phyloP scores from a whole-genome alignment of 2,329 filamentous ascomycete genomes.

The Sodiomyces alkalinus region DNA sequence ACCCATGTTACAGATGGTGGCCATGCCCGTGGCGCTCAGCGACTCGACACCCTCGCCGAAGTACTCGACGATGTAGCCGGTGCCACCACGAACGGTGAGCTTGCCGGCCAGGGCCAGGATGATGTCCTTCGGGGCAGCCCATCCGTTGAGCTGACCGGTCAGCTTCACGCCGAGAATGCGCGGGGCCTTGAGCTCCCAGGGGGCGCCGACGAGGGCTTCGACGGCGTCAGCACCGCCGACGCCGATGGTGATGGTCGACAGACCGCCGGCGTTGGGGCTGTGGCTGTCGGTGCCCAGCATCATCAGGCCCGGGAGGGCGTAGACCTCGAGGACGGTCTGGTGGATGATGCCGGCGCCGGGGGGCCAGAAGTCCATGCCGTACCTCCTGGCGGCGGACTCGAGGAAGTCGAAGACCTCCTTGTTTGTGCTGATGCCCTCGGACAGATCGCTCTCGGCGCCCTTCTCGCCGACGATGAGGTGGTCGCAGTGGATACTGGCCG shows the following conservation, averaged over 20 bases:
- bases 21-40: constrained; percentile 84
- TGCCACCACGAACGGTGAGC: constrained; percentile 85
- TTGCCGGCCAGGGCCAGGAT: constrained; percentile 81
- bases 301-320: constrained; percentile 92
- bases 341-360: constrained; percentile 92
- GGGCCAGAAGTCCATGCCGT: constrained; percentile 92
- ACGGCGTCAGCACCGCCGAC: constrained; percentile 96
- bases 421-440: constrained; percentile 75
- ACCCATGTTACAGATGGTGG: constrained; percentile 82
- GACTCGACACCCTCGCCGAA: constrained; percentile 80
- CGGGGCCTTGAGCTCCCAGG: constrained; percentile 95
- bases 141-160: constrained; percentile 70
- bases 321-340: constrained; percentile 96
- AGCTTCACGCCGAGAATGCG: constrained; percentile 77
- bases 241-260: constrained; percentile 88
- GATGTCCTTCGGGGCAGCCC: constrained; percentile 90
- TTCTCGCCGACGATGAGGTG: constrained; percentile 95
- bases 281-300: constrained; percentile 98
- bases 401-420: constrained; percentile 97
- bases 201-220: constrained; percentile 87
- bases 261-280: constrained; percentile 90
- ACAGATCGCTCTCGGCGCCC: constrained; percentile 74
- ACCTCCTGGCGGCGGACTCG: constrained; percentile 80
- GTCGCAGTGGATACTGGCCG: constrained; percentile 96
- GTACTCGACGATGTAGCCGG: constrained; percentile 90